phyloP scores from a whole-genome alignment of 345 rosid genomes.

The Aquilaria yunnanensis region DNA sequence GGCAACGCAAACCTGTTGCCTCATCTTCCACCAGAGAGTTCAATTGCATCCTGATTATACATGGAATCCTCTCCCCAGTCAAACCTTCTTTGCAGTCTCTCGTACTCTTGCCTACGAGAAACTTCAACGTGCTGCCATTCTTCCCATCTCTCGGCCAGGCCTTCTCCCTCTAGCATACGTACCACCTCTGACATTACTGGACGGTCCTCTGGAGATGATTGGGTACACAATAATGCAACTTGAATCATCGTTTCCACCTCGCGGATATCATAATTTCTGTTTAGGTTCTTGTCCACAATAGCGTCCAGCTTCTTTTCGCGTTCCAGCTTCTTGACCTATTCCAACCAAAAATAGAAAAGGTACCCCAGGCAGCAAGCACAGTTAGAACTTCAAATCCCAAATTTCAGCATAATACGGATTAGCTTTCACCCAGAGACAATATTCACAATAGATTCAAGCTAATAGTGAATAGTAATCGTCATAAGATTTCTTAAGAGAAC shows the following conservation, averaged over 20 bases:
- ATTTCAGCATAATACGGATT: too few relatives aligned
- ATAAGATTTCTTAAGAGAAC: too few relatives aligned
- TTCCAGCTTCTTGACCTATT: slow-evolving; percentile 92
- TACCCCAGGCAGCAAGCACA: not conserved
- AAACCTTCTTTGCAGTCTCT: slow-evolving; percentile 72
- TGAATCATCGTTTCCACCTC: slow-evolving; percentile 93
- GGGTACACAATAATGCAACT: slow-evolving; percentile 88
- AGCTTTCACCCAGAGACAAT: too few relatives aligned
- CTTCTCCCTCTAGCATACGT: slow-evolving; percentile 97
- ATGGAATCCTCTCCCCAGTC: slow-evolving; percentile 86
- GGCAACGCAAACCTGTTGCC: not conserved
- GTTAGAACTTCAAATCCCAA: too few relatives aligned
- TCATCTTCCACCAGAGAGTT: slow-evolving; percentile 91
- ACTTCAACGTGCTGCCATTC: slow-evolving; percentile 94
- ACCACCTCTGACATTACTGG: slow-evolving; percentile 93
- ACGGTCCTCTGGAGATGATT: slow-evolving; percentile 79
- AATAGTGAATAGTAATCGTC: too few relatives aligned
- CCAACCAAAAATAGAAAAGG: slow-evolving; percentile 2
- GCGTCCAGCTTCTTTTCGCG: slow-evolving; percentile 78
- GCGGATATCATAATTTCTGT: slow-evolving; percentile 37
- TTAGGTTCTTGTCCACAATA: slow-evolving; percentile 76
- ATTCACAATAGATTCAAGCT: too few relatives aligned
- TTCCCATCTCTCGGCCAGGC: slow-evolving; percentile 95
- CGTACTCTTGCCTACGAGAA: slow-evolving; percentile 75
- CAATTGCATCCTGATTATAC: slow-evolving; percentile 73